phyloP scores from a whole-genome alignment of 495 filamentous ascomycete genomes.

The Staphylotrichum tortipilum region DNA sequence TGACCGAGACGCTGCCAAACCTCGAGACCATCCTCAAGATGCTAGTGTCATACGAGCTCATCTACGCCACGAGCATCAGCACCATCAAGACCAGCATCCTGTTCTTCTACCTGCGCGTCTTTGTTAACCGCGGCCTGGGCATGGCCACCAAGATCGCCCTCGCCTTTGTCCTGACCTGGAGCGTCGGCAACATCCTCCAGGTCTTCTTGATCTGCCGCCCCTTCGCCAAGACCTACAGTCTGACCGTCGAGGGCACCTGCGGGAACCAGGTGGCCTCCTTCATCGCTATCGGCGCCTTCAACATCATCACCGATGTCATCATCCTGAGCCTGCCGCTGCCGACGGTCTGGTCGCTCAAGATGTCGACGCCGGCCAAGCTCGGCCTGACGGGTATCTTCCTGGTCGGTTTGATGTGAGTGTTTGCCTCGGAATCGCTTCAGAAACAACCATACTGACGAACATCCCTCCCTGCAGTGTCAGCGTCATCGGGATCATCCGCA shows the following conservation, averaged over 20 bases:
- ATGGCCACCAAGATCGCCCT: constrained; percentile 11
- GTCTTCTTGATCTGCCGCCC: constrained; percentile 20
- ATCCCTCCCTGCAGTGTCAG: constrained; percentile 16
- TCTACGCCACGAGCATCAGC: constrained; percentile 12
- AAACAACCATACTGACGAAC: background rate
- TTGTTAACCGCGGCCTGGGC: constrained; percentile 13
- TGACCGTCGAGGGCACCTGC: background rate
- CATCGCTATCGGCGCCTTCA: constrained; percentile 22
- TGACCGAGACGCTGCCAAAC: constrained; percentile 9
- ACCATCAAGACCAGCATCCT: constrained; percentile 21
- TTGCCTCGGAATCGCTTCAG: background rate
- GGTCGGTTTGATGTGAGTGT: constrained; percentile 19
- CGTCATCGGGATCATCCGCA: constrained; percentile 23
- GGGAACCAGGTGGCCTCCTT: constrained; percentile 13
- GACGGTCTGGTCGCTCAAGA: constrained; percentile 18
- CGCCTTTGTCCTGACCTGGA: constrained; percentile 13
- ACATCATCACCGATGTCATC: constrained; percentile 21
- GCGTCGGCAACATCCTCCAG: constrained; percentile 16
- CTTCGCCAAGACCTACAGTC: constrained; percentile 11
- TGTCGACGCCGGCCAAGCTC: constrained; percentile 11
- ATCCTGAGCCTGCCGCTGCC: constrained; percentile 20
- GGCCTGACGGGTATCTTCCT: constrained; percentile 22
- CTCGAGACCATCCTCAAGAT: constrained; percentile 15
- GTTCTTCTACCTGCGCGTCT: constrained; percentile 23
- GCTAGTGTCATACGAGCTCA: constrained; percentile 17